phyloP scores from a whole-genome alignment of 2,329 filamentous ascomycete genomes.

The Fusarium marasasianum region DNA sequence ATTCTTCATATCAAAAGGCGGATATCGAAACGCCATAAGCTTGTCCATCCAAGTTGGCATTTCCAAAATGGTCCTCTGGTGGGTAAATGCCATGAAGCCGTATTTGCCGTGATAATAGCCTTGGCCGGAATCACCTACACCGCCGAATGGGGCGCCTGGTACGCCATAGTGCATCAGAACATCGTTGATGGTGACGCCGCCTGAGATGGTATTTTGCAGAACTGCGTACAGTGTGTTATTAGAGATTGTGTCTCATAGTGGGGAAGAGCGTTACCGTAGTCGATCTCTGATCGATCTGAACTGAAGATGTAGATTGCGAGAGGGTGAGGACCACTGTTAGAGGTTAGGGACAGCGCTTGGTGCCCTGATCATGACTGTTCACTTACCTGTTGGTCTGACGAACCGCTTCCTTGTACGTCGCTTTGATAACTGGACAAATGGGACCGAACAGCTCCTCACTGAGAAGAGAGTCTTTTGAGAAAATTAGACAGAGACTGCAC shows the following conservation, averaged over 20 bases:
- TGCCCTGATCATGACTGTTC: fast-evolving
- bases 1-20: neutral
- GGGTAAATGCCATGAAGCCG: conserved; percentile 50
- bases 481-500: neutral
- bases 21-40: neutral
- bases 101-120: conserved; percentile 56
- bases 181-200: conserved; percentile 58
- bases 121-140: conserved; percentile 55
- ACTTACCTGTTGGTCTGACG: neutral
- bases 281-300: fast-evolving
- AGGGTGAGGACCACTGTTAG: neutral
- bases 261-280: neutral
- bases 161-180: conserved; percentile 50
- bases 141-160: conserved; percentile 56
- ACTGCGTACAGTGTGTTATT: neutral
- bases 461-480: conserved; percentile 48
- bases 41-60: conserved; percentile 42
- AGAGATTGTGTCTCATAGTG: no score
- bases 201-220: conserved; percentile 8
- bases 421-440: neutral
- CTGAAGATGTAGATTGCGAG: neutral
- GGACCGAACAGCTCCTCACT: conserved; percentile 52
- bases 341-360: fast-evolving
- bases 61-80: conserved; percentile 42
- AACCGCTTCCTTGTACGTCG: neutral